Evolutionary conservation across 192 early-diverging fungal genomes (phyloP), one percentile per base, ranked within the genome.

Genomic region (Bifiguratus adelaidae): DNA sequence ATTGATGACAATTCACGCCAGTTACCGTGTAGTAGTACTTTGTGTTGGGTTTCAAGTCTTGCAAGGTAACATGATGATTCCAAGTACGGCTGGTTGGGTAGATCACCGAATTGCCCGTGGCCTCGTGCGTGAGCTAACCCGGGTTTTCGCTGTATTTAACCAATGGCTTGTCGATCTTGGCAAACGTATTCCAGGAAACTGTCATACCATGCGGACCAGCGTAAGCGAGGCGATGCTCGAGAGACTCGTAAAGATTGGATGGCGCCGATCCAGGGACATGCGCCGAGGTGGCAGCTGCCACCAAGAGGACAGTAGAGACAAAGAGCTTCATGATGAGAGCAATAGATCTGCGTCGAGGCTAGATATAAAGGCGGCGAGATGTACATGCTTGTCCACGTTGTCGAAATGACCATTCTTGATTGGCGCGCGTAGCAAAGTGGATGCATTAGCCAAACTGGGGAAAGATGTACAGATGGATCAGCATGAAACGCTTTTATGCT

Each of bases 161-260:
- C 15, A 20, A 19, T 19, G 36, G 36, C 36, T 38, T 38, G 36
- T 38, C 36, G 36, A 38, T n/a, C 21, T 38, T 38, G 15, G 15
- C 15, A 20, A 19, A 38, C 15, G 36, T 38, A 20, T 38, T 38
- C 36, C 36, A 38, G 15, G 36, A 38, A 19, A 38, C 36, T 19
- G 36, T 38, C 36, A 38, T 38, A 13, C 36, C 36, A 38, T 38
- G 15, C 15, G 36, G 36, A 38, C 36, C 36, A 38, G 36, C 36
- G 21, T 19, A 38, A 20, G 36, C 36, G 13, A 38, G 36, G 21
- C 36, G 36, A 5, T 38, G 36, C 36, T 38, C 15, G 21, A 38
- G 36, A 38, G 36, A 20, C 21, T 38, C 36, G 21, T 19, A 20
- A n/a, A 38, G 36, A 20, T 38, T 38, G 36, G 15, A n/a, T 19